These are phyloP conservation scores for Apiotrichum brassicae DNA, from an alignment of 1,284 basidiomycete genomes.

Conservation along the genomic window DNA sequence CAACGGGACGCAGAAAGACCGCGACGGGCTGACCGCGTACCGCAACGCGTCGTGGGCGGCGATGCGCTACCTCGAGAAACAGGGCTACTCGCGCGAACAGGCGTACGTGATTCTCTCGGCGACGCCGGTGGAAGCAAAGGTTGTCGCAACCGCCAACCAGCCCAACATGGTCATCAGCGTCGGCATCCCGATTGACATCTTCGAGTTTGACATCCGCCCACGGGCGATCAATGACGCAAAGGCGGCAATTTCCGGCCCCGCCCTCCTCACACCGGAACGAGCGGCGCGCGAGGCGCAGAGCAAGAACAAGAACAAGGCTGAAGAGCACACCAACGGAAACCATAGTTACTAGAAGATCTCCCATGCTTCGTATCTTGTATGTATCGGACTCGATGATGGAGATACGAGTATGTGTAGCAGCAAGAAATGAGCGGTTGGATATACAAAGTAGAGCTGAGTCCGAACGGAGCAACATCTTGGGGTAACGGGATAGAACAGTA, in stretches of 20 bases:
- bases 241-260: not conserved
- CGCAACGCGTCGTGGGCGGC: constrained; percentile 71
- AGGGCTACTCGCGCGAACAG: constrained; percentile 54
- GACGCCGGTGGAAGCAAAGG: constrained; percentile 50
- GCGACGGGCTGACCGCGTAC: constrained; percentile 47
- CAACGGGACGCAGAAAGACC: constrained; percentile 21
- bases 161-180: constrained; percentile 28
- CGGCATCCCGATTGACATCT: constrained; percentile 26
- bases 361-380: no score
- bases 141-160: constrained; percentile 27
- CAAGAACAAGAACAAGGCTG: no score
- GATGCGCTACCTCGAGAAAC: constrained; percentile 58
- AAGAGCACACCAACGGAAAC: no score
- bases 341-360: no score
- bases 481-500: no score
- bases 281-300: not conserved
- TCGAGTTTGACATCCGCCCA: constrained; percentile 28
- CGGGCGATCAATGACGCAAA: not conserved
- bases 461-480: no score
- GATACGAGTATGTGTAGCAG: no score
- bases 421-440: no score
- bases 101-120: constrained; percentile 67
- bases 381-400: no score
- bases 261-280: not conserved
- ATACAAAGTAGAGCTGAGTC: no score